These are phyloP conservation scores for Otatea glauca DNA, from an alignment of 176 grass and related monocot genomes.

Conservation along the genomic window DNA sequence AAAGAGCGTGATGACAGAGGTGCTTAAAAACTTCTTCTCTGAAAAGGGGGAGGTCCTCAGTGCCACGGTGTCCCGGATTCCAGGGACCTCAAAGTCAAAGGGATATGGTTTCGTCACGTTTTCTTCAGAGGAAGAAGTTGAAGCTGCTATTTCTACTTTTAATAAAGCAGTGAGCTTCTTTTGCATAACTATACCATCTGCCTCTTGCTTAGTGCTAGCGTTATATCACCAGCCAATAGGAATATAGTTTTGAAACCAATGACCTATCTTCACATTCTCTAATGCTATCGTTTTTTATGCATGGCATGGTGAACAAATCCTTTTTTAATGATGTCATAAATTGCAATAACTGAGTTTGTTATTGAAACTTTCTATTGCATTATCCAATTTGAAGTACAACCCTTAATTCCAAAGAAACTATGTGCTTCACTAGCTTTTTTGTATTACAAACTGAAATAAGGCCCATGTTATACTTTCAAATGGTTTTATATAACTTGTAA, in stretches of 20 bases:
- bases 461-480: not conserved
- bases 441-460: not conserved
- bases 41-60: slow-evolving; percentile 89
- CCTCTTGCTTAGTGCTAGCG: not conserved
- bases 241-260: not conserved
- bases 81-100: slow-evolving; percentile 84
- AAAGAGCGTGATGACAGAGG: slow-evolving; percentile 71
- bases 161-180: slow-evolving; percentile 71
- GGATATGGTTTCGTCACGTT: slow-evolving; percentile 90
- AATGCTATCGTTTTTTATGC: not conserved
- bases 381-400: no score
- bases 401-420: not conserved
- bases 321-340: not conserved
- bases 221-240: not conserved
- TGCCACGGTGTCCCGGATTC: slow-evolving; percentile 76
- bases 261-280: not conserved
- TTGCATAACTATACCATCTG: slow-evolving; percentile 19
- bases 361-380: no score
- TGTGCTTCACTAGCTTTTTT: not conserved
- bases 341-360: no score
- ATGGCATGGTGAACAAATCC: not conserved
- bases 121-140: slow-evolving; percentile 84
- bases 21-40: slow-evolving; percentile 89
- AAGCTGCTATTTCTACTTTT: slow-evolving; percentile 82
- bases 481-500: not conserved